A percentile compares a stretch with the other conserved stretches of the same genome.
These are phyloP conservation scores for Flaveria ramosissima DNA, from an alignment of 129 eudicot species.

Conservation along the genomic window DNA sequence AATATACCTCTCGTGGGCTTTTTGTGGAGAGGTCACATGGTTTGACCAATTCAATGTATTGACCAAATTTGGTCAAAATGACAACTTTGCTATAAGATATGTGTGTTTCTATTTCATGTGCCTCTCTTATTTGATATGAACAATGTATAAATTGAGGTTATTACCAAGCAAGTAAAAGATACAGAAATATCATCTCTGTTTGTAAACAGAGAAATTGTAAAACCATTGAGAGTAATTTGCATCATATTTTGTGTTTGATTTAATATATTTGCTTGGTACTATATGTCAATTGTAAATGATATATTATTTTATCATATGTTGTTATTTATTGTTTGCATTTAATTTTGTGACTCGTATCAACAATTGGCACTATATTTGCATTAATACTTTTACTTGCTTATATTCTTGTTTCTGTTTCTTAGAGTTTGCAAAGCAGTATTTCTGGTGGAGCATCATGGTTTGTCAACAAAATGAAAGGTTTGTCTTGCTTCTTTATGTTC, in stretches of 20 bases:
- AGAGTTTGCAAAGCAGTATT: constrained; percentile 75
- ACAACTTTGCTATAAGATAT: neutral
- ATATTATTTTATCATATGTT: too few species aligned
- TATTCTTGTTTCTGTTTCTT: constrained; percentile 10
- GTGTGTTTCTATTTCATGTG: neutral
- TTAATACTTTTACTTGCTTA: neutral
- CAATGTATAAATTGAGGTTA: too few species aligned
- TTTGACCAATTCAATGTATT: neutral
- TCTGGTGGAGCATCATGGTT: constrained; percentile 48
- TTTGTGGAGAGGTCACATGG: neutral
- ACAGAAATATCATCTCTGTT: neutral
- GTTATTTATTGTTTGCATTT: neutral
- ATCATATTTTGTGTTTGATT: neutral
- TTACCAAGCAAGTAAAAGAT: too few species aligned
- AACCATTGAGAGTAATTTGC: neutral
- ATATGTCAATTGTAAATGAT: too few species aligned
- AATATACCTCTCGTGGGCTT: too few species aligned
- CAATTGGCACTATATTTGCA: neutral
- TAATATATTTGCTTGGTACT: constrained; percentile 25
- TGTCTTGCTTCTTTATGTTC: constrained; percentile 24
- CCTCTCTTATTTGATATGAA: neutral
- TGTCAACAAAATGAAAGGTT: constrained; percentile 38
- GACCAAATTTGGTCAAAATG: neutral
- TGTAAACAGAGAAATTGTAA: neutral
- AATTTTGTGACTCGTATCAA: neutral